These are phyloP conservation scores for Orbilia blumenaviensis DNA, from an alignment of 2,329 filamentous ascomycete species.

Conservation along the genomic window DNA sequence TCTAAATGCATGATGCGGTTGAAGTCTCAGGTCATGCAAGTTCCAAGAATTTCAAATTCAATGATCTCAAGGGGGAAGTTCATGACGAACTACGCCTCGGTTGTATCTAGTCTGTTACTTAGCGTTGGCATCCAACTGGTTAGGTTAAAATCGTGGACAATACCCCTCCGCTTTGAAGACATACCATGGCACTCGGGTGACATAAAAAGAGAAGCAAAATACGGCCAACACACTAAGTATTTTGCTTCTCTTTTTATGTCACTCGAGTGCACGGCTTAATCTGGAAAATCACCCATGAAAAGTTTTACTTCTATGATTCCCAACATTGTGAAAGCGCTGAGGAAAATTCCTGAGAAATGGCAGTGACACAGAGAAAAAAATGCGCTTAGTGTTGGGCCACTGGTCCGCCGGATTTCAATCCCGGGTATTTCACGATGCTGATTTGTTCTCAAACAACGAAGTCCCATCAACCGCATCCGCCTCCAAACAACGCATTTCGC, in stretches of 20 bases:
- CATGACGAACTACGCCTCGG: slow-evolving; percentile 16
- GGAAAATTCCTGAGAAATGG: not conserved
- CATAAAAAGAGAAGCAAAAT: no score
- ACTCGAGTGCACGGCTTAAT: no score
- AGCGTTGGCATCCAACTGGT: not conserved
- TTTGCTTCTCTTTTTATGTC: no score
- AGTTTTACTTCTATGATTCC: not conserved
- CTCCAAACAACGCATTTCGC: slow-evolving; percentile 34
- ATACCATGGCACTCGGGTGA: not conserved
- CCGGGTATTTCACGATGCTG: slow-evolving; percentile 35
- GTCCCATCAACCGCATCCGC: slow-evolving; percentile 1
- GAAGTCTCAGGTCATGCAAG: slow-evolving; percentile 17
- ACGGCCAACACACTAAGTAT: not conserved
- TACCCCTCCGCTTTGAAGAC: not conserved
- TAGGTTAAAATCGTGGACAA: not conserved
- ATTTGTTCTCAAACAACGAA: slow-evolving; percentile 6
- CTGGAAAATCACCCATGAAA: not conserved
- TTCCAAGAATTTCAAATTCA: slow-evolving; percentile 1
- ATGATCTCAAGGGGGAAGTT: slow-evolving; percentile 8
- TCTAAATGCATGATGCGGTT: slow-evolving; percentile 5
- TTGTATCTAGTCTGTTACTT: slow-evolving; percentile 1
- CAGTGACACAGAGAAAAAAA: not conserved
- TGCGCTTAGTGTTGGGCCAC: not conserved
- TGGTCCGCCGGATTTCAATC: not conserved
- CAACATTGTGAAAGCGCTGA: not conserved